These are phyloP conservation scores for Phialocephala subalpina DNA, from an alignment of 2,329 filamentous ascomycete species.

Conservation along the genomic window DNA sequence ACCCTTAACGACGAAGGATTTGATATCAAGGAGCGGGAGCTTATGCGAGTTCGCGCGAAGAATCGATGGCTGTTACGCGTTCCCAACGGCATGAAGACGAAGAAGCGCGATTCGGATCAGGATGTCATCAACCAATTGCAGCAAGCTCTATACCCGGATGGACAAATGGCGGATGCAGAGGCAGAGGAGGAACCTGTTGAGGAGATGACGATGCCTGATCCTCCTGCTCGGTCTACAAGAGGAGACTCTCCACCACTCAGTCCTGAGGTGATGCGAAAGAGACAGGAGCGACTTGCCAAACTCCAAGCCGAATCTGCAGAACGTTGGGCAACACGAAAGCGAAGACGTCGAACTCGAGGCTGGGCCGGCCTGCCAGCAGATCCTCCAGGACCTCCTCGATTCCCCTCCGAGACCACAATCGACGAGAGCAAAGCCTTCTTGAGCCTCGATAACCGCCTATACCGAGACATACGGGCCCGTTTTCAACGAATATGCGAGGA, in stretches of 20 bases:
- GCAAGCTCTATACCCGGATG: slow-evolving; percentile 44
- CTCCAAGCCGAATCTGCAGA: slow-evolving; percentile 68
- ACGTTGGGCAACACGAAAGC: slow-evolving; percentile 69
- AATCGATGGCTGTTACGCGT: slow-evolving; percentile 73
- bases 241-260: slow-evolving; percentile 48
- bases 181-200: slow-evolving; percentile 39
- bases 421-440: slow-evolving; percentile 79
- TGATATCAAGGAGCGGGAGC: slow-evolving; percentile 73
- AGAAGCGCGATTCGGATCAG: slow-evolving; percentile 44
- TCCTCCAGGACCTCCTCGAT: slow-evolving; percentile 73
- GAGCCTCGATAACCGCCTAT: slow-evolving; percentile 67
- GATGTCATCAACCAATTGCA: slow-evolving; percentile 45
- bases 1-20: slow-evolving; percentile 77
- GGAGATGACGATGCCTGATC: slow-evolving; percentile 36
- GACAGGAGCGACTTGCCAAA: slow-evolving; percentile 59
- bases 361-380: slow-evolving; percentile 74
- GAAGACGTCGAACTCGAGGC: slow-evolving; percentile 72
- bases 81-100: slow-evolving; percentile 63
- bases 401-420: slow-evolving; percentile 83
- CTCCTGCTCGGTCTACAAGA: slow-evolving; percentile 31
- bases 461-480: slow-evolving; percentile 68
- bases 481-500: slow-evolving; percentile 77
- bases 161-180: slow-evolving; percentile 38
- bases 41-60: slow-evolving; percentile 73
- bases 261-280: slow-evolving; percentile 58